Conservation (phyloP, 768 basidiomycete species). For the Scleroderma citrinum region DNA sequence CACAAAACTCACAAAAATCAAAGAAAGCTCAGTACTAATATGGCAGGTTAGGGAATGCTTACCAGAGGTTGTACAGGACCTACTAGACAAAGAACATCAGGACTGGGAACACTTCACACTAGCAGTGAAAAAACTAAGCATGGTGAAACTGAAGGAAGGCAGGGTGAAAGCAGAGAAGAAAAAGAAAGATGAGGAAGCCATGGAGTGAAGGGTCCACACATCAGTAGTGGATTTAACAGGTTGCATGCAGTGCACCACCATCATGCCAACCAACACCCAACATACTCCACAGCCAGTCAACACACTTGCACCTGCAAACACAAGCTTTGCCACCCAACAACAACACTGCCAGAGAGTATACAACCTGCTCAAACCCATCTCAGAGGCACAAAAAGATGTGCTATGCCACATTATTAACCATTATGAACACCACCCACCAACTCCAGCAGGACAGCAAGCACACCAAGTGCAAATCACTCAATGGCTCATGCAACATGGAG, state of each 20-base stretch:
- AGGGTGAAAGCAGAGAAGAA: not conserved
- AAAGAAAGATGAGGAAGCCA: not conserved
- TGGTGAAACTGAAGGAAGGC: not conserved
- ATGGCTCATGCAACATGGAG: not conserved
- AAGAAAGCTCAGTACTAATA: not conserved
- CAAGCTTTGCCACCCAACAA: not conserved
- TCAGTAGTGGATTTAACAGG: not conserved
- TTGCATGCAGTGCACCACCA: not conserved
- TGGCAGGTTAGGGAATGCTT: too few species aligned
- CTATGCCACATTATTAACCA: not conserved
- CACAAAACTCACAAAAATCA: not conserved
- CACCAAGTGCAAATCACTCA: not conserved
- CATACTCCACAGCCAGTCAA: not conserved
- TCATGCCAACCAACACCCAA: constrained; percentile 8
- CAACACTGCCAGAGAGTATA: not conserved
- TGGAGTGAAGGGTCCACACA: not conserved
- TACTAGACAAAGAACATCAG: not conserved
- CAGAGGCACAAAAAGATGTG: not conserved
- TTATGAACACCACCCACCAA: not conserved
- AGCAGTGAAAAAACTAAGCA: not conserved
- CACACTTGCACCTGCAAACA: not conserved
- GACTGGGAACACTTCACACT: not conserved
- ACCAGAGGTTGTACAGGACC: not conserved
- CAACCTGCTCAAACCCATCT: not conserved
- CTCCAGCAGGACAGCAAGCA: not conserved